Percentiles rank a stretch among this genome's conserved stretches.
Conservation (phyloP, 495 filamentous ascomycete genomes). For the Niebla homalea region DNA sequence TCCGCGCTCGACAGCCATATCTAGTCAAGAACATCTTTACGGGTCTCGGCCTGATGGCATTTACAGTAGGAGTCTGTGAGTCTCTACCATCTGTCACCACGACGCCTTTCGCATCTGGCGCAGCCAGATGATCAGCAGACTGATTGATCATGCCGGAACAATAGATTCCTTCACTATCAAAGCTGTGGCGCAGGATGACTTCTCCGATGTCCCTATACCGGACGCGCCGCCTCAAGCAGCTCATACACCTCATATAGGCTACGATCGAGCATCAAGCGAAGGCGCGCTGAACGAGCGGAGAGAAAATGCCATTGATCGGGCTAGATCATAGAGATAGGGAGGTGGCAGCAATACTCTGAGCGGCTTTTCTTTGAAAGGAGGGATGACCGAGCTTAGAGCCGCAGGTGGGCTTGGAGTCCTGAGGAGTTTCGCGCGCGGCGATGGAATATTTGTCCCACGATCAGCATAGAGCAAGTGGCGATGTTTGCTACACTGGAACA, state of each 20-base stretch:
- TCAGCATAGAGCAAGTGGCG: no score
- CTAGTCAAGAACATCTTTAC: slow-evolving; percentile 77
- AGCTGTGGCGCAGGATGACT: slow-evolving; percentile 90
- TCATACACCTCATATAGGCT: slow-evolving; percentile 14
- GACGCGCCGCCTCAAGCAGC: slow-evolving; percentile 42
- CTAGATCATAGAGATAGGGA: not conserved
- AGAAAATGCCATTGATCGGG: slow-evolving; percentile 1
- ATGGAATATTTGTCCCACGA: no score
- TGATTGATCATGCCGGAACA: no score
- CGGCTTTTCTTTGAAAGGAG: not conserved
- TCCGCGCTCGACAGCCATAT: slow-evolving; percentile 82
- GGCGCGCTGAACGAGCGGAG: slow-evolving; percentile 6
- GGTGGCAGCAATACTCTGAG: not conserved
- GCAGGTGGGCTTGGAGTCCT: not conserved
- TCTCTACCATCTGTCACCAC: slow-evolving; percentile 8
- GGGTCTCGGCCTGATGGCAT: slow-evolving; percentile 52
- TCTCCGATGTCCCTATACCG: slow-evolving; percentile 86
- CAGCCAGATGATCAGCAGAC: not conserved
- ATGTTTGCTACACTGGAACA: no score
- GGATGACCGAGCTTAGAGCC: not conserved
- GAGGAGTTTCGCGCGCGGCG: no score
- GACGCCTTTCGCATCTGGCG: not conserved
- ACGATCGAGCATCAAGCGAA: slow-evolving; percentile 6
- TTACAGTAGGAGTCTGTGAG: slow-evolving; percentile 74
- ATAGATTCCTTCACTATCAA: slow-evolving; percentile 78